Base-by-base conservation (phyloP, 73 alveolate genomes). In the Paramecium bursaria region DNA sequence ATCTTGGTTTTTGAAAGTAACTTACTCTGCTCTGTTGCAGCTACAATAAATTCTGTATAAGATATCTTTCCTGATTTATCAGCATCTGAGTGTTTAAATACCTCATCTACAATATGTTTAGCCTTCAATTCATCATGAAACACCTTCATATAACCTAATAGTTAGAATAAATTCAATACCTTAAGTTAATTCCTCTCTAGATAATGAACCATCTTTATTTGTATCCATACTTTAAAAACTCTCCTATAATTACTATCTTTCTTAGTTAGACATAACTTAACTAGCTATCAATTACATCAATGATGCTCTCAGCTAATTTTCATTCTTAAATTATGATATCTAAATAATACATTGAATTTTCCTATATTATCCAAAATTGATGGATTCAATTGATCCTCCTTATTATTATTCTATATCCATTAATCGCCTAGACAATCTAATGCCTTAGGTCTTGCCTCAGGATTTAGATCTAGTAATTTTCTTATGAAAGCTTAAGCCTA, bases 161-260 rank as follows among this genome's bases (percentile, higher is more conserved):
- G 5, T 7, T 9, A 14, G 11, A 14, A 1, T 44, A 13, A 29
- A 22, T 52, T 46, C 0, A 33, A 33, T 55, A 79, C 89, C 89
- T 31, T 42, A 21, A 0, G 15, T 10, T 39, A 79, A 22, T 33
- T 79, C 89, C 11, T 79, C 89, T 33, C 33, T 44, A 1, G 53
- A 39, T 4, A 79, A 31, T 42, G 42, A 50, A 22, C 89, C 89
- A 54, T 79, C 76, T 23, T 73, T 73, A 46, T 79, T 73, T 39
- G n/a, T 79, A 39, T 79, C 89, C 74, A 79, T 79, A 54, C 89
- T 79, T 5, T 33, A 48, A 79, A 79, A 79, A 21, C 60, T 54
- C 74, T 79, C 7, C 26, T 33, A 27, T 17, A 50, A 14, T 79
- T 33, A 17, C 25, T 54, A 54, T 25, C 35, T 79, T 44, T 54